phyloP scores from a whole-genome alignment of 495 filamentous ascomycete species.

The Aspergillus sclerotioniger region DNA sequence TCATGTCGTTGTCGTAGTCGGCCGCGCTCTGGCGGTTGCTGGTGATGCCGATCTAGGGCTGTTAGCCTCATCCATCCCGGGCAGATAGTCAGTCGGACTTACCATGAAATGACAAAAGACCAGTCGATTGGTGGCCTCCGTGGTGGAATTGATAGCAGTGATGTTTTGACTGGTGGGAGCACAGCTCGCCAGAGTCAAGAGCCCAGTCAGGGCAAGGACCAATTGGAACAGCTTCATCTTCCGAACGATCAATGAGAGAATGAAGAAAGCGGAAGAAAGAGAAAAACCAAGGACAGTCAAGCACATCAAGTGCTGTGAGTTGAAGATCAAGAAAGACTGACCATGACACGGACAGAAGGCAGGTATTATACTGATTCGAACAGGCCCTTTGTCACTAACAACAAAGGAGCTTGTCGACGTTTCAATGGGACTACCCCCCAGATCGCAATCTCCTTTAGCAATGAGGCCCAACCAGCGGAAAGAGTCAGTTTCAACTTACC shows the following conservation, averaged over 20 bases:
- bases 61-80: background rate
- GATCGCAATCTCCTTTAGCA: background rate
- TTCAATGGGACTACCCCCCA: background rate
- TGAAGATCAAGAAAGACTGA: background rate
- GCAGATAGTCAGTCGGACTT: slow-evolving; percentile 12
- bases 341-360: background rate
- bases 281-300: background rate
- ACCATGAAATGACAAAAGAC: slow-evolving; percentile 65
- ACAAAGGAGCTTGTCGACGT: background rate
- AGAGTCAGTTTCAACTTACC: background rate
- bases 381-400: background rate
- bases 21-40: slow-evolving; percentile 46
- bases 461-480: background rate
- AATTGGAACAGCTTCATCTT: slow-evolving; percentile 1
- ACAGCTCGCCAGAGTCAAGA: slow-evolving; percentile 1
- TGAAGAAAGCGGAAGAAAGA: background rate
- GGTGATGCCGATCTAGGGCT: slow-evolving; percentile 50
- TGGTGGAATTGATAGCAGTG: background rate
- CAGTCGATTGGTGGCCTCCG: slow-evolving; percentile 28
- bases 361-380: background rate
- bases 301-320: background rate
- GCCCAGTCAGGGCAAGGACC: background rate
- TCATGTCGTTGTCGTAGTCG: slow-evolving; percentile 59
- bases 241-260: background rate
- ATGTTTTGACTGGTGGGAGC: background rate